Conservation (phyloP, 106 monocot species). For the Ottelia alismoides region DNA sequence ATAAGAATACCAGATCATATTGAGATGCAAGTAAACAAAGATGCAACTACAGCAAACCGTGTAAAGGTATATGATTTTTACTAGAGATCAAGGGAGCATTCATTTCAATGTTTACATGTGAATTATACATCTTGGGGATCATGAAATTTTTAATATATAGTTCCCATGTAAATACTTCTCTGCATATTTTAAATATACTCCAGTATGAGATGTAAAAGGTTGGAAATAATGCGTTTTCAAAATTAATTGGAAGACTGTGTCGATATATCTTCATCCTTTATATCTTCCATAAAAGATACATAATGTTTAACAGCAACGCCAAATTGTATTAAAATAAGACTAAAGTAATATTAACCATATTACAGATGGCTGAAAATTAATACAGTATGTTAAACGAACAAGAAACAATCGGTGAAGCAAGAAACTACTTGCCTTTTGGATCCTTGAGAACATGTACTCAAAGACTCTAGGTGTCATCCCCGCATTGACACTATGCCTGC, state of each 20-base stretch:
- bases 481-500: slow-evolving; percentile 63
- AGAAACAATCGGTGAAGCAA: not conserved
- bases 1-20: slow-evolving; percentile 1
- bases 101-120: not conserved
- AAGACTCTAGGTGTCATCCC: slow-evolving; percentile 98
- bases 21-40: not conserved
- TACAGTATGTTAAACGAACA: not conserved
- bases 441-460: slow-evolving; percentile 81
- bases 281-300: not conserved
- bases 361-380: not conserved
- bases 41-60: no score
- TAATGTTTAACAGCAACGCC: not conserved
- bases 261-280: not conserved
- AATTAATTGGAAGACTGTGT: no score
- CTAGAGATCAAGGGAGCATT: not conserved
- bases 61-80: not conserved
- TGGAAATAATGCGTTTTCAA: no score
- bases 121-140: no score
- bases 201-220: no score
- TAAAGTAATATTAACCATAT: not conserved
- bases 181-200: no score
- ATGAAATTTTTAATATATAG: no score
- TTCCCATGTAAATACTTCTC: no score
- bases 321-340: not conserved
- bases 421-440: slow-evolving; percentile 55